Evolutionary conservation across 306 rosid species (phyloP), one percentile per base, ranked within the genome.

Genomic region (Luffa acutangula): DNA sequence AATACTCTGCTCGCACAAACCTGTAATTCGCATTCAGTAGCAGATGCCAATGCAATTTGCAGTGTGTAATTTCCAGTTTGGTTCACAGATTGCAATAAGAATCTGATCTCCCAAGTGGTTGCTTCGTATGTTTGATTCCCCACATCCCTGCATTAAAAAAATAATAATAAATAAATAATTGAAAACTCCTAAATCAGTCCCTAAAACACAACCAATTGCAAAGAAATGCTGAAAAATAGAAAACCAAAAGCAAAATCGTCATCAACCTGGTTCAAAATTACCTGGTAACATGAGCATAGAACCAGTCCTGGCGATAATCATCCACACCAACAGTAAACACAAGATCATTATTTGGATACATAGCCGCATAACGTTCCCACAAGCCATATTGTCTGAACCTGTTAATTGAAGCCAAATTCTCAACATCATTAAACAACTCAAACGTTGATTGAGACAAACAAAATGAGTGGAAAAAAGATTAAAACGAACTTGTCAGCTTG

Each of bases 61-160:
- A 95, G 86, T 20, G 96, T 92, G 83, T 95, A 92, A 41, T 77
- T 84, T 80, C 87, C 89, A 0, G 9, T 10, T 15, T 51, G 6
- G 37, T 9, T 12, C 41, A 31, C 67, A 17, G 36, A 78, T 12
- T 86, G 49, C 25, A 87, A 89, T 9, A 82, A 58, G 76, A 92
- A 95, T 62, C 25, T 14, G 78, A 92, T 82, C 72, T 89, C 86
- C 97, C 98, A 90, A 9, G 96, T 91, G 34, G 97, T 87, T 79
- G 92, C 72, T 56, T 77, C 33, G 17, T 76, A 89, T 9, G 78
- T 82, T 0, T 63, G 33, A 31, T 87, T 73, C 79, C 77, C 86
- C 13, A 0, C 25, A 2, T 20, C 53, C 81, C 97, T 94, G 79
- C 49, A 66, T 54, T 54, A 76, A 54, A 10, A 42, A 3, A 70